phyloP scores from a whole-genome alignment of 768 basidiomycete species.

The Gyrodon lividus region DNA sequence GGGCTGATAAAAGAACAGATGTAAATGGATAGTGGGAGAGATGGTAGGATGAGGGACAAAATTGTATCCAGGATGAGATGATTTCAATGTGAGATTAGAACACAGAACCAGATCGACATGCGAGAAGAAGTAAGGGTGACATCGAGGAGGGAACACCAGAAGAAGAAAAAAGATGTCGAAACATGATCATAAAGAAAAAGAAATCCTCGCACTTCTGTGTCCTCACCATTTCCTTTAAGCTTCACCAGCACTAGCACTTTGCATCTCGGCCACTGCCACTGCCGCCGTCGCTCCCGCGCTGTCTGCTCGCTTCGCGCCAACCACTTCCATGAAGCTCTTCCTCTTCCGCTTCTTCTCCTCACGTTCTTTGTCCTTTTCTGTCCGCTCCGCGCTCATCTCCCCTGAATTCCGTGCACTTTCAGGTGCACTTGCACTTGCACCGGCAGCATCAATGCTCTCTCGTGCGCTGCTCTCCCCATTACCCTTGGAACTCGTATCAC shows the following conservation, averaged over 20 bases:
- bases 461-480: constrained; percentile 20
- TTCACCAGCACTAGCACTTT: constrained; percentile 1
- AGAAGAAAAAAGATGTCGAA: constrained; percentile 9
- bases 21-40: constrained; percentile 7
- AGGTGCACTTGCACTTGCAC: constrained; percentile 35
- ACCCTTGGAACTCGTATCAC: constrained; percentile 36
- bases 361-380: constrained; percentile 53
- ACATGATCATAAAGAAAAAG: constrained; percentile 8
- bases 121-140: neutral
- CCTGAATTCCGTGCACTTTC: constrained; percentile 41
- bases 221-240: constrained; percentile 3
- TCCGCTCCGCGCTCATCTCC: constrained; percentile 50
- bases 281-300: constrained; percentile 37
- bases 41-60: constrained; percentile 9
- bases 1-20: constrained; percentile 1
- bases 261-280: constrained; percentile 16
- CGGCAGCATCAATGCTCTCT: constrained; percentile 18
- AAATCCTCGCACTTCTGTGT: neutral
- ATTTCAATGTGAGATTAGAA: constrained; percentile 10
- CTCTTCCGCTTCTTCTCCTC: constrained; percentile 63
- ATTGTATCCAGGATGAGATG: constrained; percentile 16
- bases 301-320: constrained; percentile 29
- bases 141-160: neutral
- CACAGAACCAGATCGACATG: constrained; percentile 1
- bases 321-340: constrained; percentile 51